A percentile compares a stretch with the other conserved stretches of the same genome.
These are phyloP conservation scores for Wickerhamiella azyma DNA, from an alignment of 805 yeast species.

Conservation along the genomic window DNA sequence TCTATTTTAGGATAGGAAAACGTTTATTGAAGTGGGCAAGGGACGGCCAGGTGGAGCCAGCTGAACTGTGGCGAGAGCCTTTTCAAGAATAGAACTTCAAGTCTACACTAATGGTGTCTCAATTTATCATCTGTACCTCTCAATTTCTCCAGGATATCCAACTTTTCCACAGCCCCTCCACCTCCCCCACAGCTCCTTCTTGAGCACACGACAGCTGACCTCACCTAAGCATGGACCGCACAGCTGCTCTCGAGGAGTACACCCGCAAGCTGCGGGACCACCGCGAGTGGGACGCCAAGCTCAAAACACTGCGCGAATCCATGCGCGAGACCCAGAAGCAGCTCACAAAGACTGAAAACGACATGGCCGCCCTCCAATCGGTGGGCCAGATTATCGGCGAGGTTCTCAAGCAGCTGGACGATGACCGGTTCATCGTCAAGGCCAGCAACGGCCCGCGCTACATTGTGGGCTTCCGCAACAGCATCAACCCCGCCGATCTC, in stretches of 20 bases:
- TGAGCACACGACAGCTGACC: too few species aligned
- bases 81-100: too few species aligned
- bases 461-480: constrained; percentile 92
- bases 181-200: not conserved
- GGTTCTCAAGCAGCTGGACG: constrained; percentile 86
- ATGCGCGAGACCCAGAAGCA: constrained; percentile 73
- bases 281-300: constrained; percentile 83
- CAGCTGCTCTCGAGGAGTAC: constrained; percentile 61
- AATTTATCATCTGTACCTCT: too few species aligned
- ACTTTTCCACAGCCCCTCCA: not conserved
- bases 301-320: constrained; percentile 68
- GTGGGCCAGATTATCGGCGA: constrained; percentile 97
- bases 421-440: constrained; percentile 84
- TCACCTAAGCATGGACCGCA: constrained; percentile 33
- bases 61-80: too few species aligned
- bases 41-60: too few species aligned
- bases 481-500: constrained; percentile 68
- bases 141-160: too few species aligned
- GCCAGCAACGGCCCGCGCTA: constrained; percentile 96
- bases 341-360: constrained; percentile 89
- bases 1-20: too few species aligned
- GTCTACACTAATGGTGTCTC: too few species aligned
- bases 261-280: constrained; percentile 83
- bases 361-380: constrained; percentile 89
- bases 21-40: too few species aligned